These are phyloP conservation scores for Cornus controversa DNA, from an alignment of 148 eudicot genomes.

Conservation along the genomic window DNA sequence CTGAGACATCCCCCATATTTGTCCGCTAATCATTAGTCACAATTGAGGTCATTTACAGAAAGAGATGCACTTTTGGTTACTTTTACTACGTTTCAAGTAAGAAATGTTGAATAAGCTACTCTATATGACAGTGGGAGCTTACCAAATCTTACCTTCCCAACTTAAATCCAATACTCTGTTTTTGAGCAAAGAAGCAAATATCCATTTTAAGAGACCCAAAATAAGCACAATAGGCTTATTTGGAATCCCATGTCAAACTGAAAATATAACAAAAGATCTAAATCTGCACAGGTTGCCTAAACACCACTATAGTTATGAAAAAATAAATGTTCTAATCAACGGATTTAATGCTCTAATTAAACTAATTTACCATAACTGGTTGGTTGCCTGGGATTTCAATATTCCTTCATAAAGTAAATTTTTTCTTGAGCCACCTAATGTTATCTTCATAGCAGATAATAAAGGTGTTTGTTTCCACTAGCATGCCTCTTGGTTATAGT, in stretches of 20 bases:
- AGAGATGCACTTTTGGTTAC: background rate
- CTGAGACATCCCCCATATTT: background rate
- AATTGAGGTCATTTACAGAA: background rate
- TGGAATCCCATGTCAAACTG: background rate
- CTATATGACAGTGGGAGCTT: background rate
- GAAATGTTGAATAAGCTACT: background rate
- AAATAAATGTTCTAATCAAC: background rate
- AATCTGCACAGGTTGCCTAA: background rate
- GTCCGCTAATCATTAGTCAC: background rate
- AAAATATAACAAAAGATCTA: background rate
- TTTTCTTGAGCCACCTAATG: background rate
- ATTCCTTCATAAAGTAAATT: background rate
- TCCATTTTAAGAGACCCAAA: background rate
- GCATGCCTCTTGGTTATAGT: conserved; percentile 4
- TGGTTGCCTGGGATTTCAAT: background rate
- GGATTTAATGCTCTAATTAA: background rate
- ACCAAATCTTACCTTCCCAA: background rate
- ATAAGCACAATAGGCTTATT: background rate
- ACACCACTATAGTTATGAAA: background rate
- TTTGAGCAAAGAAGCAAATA: background rate
- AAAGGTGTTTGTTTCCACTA: background rate
- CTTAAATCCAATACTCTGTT: background rate
- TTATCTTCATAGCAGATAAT: background rate
- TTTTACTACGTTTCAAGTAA: background rate
- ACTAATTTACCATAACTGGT: background rate